Base-by-base conservation (phyloP, 257 asterid species). In the Nicotiana sylvestris region DNA sequence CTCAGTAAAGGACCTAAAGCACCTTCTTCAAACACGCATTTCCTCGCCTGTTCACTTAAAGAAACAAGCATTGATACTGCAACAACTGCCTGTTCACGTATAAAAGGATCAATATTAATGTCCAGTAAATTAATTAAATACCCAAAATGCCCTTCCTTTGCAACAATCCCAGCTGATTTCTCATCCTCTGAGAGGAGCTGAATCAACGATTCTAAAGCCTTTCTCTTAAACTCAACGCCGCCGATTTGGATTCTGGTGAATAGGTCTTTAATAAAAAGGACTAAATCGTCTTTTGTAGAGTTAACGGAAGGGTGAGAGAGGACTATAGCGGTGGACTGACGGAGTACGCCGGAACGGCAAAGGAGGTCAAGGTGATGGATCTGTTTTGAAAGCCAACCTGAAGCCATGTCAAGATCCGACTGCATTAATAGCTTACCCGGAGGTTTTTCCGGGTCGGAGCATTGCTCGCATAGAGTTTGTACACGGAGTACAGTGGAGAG, bases 351-450 rank as follows among this genome's bases (percentile, higher is more conserved):
- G 68, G 99, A 96, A 37, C 93, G 92, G 78, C 95, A 88, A 12
- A 96, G 91, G 53, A 96, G 90, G 80, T 93, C 95, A 49, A 96
- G 91, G 87, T 96, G 95, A 62, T 89, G 88, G 51, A 86, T 89
- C 29, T 89, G 93, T 81, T 90, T 93, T 21, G 95, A 85, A 0
- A 96, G 87, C 99, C 99, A 94, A 0, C 91, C 93, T 17, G 95
- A 82, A 49, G 95, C 96, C 98, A 96, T 96, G 60, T 94, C 99
- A 4, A 96, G 98, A 90, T 96, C 98, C 56, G 98, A 93, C 83
- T 96, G 99, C 99, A 96, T 96, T 21, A 96, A 86, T 0, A 96
- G 97, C 89, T 96, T 96, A 3, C 98, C 99, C 43, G 93, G 91
- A 61, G 79, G 57, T 85, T 82, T 77, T 18, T 85, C 66, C 10